phyloP scores from a whole-genome alignment of 2,329 filamentous ascomycete genomes.

The Ophiostoma populinum region DNA sequence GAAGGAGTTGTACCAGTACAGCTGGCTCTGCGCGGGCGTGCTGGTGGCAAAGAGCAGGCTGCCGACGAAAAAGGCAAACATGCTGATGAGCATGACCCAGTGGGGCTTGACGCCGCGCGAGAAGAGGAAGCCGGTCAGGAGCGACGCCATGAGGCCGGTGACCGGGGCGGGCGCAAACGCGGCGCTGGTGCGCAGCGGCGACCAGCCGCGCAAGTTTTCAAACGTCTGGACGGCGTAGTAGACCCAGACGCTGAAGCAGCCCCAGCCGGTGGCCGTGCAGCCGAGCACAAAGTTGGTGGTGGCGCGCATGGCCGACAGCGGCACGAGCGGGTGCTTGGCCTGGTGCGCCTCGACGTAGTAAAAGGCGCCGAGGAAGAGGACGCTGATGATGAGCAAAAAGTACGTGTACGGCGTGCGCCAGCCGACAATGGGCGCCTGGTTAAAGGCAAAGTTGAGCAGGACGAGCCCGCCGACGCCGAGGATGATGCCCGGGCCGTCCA shows the following conservation, averaged over 20 bases:
- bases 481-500: conserved; percentile 14
- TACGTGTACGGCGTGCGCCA: conserved; percentile 35
- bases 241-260: conserved; percentile 24
- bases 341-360: conserved; percentile 28
- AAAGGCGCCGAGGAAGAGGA: conserved; percentile 31
- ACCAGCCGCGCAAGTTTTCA: conserved; percentile 18
- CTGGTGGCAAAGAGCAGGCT: conserved; percentile 27
- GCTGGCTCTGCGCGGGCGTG: conserved; percentile 28
- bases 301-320: conserved; percentile 26
- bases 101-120: conserved; percentile 20
- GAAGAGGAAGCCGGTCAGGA: conserved; percentile 26
- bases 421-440: conserved; percentile 35
- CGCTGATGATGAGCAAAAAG: conserved; percentile 31
- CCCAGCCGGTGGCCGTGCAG: conserved; percentile 27
- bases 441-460: conserved; percentile 41
- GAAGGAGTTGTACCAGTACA: conserved; percentile 49
- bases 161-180: conserved; percentile 28
- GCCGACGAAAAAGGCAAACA: conserved; percentile 26
- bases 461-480: conserved; percentile 32
- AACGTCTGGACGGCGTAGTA: conserved; percentile 24
- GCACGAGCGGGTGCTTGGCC: conserved; percentile 30
- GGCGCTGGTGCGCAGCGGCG: conserved; percentile 26
- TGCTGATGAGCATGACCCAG: conserved; percentile 26
- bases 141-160: conserved; percentile 25
- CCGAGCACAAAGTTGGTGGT: conserved; percentile 31